A percentile compares a stretch with the other conserved stretches of the same genome.
Evolutionary conservation across 345 rosid species (phyloP).

Genomic region (Passiflora organensis): DNA sequence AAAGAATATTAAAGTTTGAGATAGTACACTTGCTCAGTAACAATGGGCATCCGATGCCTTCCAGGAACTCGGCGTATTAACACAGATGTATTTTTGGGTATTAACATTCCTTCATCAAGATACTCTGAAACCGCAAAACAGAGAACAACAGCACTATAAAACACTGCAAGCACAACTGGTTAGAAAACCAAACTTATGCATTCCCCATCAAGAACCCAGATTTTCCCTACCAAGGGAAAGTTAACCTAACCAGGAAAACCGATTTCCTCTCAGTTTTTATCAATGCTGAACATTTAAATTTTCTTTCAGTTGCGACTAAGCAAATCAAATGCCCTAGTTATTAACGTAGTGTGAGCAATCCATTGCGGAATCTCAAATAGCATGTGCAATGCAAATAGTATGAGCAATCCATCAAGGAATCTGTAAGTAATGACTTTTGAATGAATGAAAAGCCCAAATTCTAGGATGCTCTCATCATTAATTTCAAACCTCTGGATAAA

Average conservation of each 20-base stretch:
- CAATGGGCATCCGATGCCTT: slow-evolving; percentile 92
- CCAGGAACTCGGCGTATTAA: slow-evolving; percentile 98
- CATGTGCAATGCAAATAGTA: not conserved
- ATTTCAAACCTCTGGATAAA: not conserved
- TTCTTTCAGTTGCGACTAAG: not conserved
- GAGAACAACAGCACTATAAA: slow-evolving; percentile 41
- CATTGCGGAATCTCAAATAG: too few species aligned
- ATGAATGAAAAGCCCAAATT: slow-evolving; percentile 5
- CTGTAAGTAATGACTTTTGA: slow-evolving; percentile 1
- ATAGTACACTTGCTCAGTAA: slow-evolving; percentile 75
- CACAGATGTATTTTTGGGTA: slow-evolving; percentile 96
- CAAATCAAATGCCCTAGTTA: not conserved
- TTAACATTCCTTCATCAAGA: slow-evolving; percentile 89
- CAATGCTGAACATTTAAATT: not conserved
- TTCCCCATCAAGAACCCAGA: not conserved
- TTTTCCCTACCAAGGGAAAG: not conserved
- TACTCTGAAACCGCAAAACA: slow-evolving; percentile 86
- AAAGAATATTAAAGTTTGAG: slow-evolving; percentile 43
- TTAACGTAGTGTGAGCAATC: too few species aligned
- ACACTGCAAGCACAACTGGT: slow-evolving; percentile 25
- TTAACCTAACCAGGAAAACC: not conserved
- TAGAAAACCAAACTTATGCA: slow-evolving; percentile 15
- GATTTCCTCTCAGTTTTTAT: not conserved
- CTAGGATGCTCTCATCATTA: not conserved
- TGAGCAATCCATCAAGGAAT: slow-evolving; percentile 2